A percentile compares a stretch with the other conserved stretches of the same genome.
Conservation (phyloP, 2,329 filamentous ascomycete species). For the Acephala macrosclerotiorum region DNA sequence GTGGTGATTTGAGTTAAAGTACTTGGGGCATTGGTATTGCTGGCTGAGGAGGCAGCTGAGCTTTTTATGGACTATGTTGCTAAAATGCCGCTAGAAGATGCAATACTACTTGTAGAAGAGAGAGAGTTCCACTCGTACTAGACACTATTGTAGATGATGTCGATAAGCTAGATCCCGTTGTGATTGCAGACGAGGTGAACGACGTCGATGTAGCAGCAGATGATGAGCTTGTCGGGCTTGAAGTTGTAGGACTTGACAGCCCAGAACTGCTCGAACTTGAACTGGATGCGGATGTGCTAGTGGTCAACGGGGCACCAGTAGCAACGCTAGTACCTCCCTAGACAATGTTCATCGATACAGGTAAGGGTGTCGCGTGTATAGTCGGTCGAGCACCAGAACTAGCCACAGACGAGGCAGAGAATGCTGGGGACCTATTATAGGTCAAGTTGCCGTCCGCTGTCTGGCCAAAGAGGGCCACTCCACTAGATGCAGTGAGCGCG, state of each 20-base stretch:
- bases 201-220: too few relatives aligned
- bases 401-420: constrained; percentile 4
- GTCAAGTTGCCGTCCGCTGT: constrained; percentile 5
- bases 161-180: too few relatives aligned
- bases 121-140: too few relatives aligned
- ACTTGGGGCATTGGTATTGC: too few relatives aligned
- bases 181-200: too few relatives aligned
- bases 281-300: neutral
- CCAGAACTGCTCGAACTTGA: neutral
- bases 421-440: constrained; percentile 1
- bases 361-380: constrained; percentile 6
- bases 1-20: too few relatives aligned
- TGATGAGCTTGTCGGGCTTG: too few relatives aligned
- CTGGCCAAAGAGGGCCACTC: neutral
- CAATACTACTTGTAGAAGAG: too few relatives aligned
- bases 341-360: constrained; percentile 5
- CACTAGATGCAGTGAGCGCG: neutral
- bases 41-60: too few relatives aligned
- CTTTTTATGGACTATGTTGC: too few relatives aligned
- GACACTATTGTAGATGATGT: too few relatives aligned
- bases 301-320: neutral
- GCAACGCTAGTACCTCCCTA: constrained; percentile 12
- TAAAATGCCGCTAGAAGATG: too few relatives aligned
- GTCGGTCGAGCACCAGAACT: neutral
- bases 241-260: neutral